Evolutionary conservation across 2,329 filamentous ascomycete species (phyloP).

Genomic region (Ophiognomonia clavigignenti-juglandacearum): DNA sequence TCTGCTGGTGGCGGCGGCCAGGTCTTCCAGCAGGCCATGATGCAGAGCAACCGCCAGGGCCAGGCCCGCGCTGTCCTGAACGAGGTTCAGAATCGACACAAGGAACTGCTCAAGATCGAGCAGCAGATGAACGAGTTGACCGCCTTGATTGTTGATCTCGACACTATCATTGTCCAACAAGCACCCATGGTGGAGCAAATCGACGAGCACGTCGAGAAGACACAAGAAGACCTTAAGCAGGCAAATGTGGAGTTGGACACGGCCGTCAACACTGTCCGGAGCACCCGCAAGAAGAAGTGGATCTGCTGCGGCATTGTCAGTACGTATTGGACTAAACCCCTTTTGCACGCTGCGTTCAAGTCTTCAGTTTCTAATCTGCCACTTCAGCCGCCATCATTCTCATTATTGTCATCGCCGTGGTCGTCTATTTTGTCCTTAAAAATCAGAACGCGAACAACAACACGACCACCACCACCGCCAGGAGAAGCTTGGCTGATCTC

Average conservation of each 20-base stretch:
- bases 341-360: not conserved
- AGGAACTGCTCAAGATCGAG: conserved; percentile 88
- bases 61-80: conserved; percentile 75
- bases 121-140: conserved; percentile 81
- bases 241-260: conserved; percentile 77
- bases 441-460: conserved; percentile 26
- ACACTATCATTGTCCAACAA: conserved; percentile 80
- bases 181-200: conserved; percentile 76
- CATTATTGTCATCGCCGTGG: conserved; percentile 48
- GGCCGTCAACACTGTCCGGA: conserved; percentile 77
- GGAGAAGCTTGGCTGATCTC: conserved; percentile 21
- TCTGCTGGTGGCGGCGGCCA: conserved; percentile 66
- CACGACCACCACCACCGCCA: conserved; percentile 23
- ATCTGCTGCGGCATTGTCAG: conserved; percentile 75
- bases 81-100: conserved; percentile 78
- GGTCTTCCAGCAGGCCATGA: conserved; percentile 82
- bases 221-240: conserved; percentile 77
- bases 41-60: conserved; percentile 74
- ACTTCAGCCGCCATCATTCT: conserved; percentile 36
- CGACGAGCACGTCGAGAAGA: conserved; percentile 81
- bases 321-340: conserved; percentile 30
- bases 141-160: conserved; percentile 85
- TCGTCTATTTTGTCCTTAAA: conserved; percentile 36
- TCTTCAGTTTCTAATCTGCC: not conserved
- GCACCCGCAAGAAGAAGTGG: conserved; percentile 92